Percentiles rank a stretch among this genome's conserved stretches.
Conservation (phyloP, 2,329 filamentous ascomycete species). For the Sordariomycetes sp. region DNA sequence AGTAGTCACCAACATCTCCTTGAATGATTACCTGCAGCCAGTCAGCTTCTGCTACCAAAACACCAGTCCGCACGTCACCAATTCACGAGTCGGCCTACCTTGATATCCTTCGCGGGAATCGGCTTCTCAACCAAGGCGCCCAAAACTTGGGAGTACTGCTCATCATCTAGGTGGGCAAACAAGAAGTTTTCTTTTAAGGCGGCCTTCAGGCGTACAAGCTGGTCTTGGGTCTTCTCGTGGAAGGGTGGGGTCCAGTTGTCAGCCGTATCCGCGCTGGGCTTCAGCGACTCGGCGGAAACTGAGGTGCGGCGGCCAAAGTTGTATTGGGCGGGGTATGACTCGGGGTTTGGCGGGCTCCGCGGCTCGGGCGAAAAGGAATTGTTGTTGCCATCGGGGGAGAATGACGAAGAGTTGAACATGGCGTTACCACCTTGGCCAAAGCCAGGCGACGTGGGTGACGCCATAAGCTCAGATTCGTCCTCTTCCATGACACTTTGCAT, state of each 20-base stretch:
- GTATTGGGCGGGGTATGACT: conserved; percentile 82
- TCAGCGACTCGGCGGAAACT: conserved; percentile 92
- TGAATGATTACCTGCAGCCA: conserved; percentile 72
- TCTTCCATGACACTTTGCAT: conserved; percentile 63
- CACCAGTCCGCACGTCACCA: neutral
- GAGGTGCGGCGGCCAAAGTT: conserved; percentile 89
- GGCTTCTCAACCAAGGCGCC: conserved; percentile 90
- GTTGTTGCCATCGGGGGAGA: conserved; percentile 38
- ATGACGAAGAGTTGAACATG: conserved; percentile 33
- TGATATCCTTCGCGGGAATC: conserved; percentile 80
- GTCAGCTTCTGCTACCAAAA: neutral
- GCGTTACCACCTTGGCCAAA: conserved; percentile 36
- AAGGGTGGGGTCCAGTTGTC: conserved; percentile 86
- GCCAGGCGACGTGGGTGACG: conserved; percentile 59
- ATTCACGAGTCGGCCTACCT: conserved; percentile 31
- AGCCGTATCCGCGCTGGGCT: conserved; percentile 71
- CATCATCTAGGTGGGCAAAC: conserved; percentile 89
- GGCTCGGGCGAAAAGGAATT: conserved; percentile 33
- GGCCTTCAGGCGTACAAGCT: conserved; percentile 65
- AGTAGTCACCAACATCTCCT: conserved; percentile 92
- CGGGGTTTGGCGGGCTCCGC: conserved; percentile 41
- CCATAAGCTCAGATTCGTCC: conserved; percentile 67
- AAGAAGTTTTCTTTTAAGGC: conserved; percentile 87
- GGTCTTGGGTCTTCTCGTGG: conserved; percentile 74
- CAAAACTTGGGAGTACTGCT: conserved; percentile 78